Evolutionary conservation across 1,139 yeast genomes (phyloP).

Genomic region (Nakaseomyces sp.): DNA sequence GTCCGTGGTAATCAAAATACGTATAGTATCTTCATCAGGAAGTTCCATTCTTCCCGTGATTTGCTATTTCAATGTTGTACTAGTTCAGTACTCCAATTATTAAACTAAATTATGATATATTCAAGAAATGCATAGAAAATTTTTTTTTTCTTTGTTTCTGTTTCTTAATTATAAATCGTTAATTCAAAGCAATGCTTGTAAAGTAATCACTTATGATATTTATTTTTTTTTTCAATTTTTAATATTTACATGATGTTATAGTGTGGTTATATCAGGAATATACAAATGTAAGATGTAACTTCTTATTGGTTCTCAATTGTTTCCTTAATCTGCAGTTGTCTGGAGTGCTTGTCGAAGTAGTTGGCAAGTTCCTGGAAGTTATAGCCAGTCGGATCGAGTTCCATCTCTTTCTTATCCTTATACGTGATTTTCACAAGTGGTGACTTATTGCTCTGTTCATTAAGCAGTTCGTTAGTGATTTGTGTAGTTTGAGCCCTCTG

Average conservation of each 20-base stretch:
- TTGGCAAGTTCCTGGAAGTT: conserved; percentile 48
- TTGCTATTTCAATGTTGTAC: too few species aligned
- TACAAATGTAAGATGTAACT: neutral
- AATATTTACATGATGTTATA: neutral
- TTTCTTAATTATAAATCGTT: too few species aligned
- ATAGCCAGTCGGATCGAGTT: conserved; percentile 54
- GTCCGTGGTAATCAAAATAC: conserved; percentile 81
- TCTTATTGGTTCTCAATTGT: conserved; percentile 40
- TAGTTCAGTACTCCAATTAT: too few species aligned
- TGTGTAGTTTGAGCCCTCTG: conserved; percentile 43
- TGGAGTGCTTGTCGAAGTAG: conserved; percentile 59
- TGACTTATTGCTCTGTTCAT: conserved; percentile 36
- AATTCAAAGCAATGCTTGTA: too few species aligned
- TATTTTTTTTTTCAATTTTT: too few species aligned
- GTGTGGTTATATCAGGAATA: neutral
- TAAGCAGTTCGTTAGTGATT: conserved; percentile 48
- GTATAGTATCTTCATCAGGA: conserved; percentile 48
- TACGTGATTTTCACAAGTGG: conserved; percentile 67
- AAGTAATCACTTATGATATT: too few species aligned
- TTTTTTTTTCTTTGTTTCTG: too few species aligned
- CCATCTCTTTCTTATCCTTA: conserved; percentile 69
- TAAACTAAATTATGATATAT: too few species aligned
- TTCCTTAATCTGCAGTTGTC: conserved; percentile 58
- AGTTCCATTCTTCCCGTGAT: conserved; percentile 21
- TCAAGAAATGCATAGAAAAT: too few species aligned